Base-by-base conservation (phyloP, 345 rosid genomes). In the Adansonia digitata region DNA sequence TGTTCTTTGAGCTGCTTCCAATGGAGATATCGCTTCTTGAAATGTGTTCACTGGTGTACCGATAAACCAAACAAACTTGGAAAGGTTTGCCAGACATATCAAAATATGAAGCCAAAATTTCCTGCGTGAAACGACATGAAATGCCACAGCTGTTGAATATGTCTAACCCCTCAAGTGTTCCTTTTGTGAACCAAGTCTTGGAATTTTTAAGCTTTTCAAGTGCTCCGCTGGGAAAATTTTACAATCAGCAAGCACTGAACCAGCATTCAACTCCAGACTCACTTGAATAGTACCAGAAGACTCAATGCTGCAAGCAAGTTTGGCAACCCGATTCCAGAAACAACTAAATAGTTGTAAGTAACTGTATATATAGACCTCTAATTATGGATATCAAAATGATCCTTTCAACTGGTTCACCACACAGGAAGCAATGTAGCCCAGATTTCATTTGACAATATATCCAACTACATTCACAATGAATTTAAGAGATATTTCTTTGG, bases 61-160 rank as follows among this genome's bases (percentile, higher is more conserved):
- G 76, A 95, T 98, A 86, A 95, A 95, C 60, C 94, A 90, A 77
- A 95, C 99, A 93, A 95, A 93, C 87, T 98, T 95, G 83, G 62
- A 82, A 82, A 79, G 34, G 75, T 74, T 43, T 18, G 45, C 48
- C 56, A 72, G 56, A 35, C 69, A 78, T 52, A 75, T 77, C 55
- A 71, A 67, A 24, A 76, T 7, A 2, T 20, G 55, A 71, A 80
- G 69, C 51, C 20, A 48, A 43, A 71, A 42, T 70, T 74, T 18
- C 48, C 27, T 20, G 34, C 12, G 60, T 49, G 57, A 24, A 71
- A 71, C 39, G 10, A 37, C 37, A 77, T 64, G 51, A 56, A 53
- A 72, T 35, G 56, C 51, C 81, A 82, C 40, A 57, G 45, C 69
- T 35, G 71, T 72, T 66, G 46, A 26, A 60, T 13, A 66, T 65